Conservation (phyloP, 2,329 filamentous ascomycete genomes). For the Trichoderma hamatum region DNA sequence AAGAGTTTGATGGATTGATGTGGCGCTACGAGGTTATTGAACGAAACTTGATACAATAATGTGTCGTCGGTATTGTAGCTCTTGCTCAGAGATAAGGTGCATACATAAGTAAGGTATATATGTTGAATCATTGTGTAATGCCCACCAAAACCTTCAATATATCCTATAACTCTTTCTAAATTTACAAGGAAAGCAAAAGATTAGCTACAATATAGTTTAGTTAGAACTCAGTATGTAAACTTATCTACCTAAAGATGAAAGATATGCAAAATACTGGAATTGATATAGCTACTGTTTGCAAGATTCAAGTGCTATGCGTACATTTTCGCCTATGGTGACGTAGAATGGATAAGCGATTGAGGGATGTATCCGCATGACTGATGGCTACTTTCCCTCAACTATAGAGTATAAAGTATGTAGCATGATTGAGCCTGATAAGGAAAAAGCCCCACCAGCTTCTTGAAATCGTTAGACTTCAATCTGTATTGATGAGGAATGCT, state of each 20-base stretch:
- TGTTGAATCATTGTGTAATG: not conserved
- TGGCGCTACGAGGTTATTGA: not conserved
- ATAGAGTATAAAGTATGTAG: not conserved
- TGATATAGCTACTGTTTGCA: not conserved
- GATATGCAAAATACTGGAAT: not conserved
- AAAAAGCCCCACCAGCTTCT: slow-evolving; percentile 10
- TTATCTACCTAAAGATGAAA: no score
- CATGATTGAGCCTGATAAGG: not conserved
- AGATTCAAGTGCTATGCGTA: not conserved
- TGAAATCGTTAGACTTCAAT: not conserved
- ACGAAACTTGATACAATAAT: not conserved
- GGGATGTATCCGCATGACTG: not conserved
- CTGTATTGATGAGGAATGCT: not conserved
- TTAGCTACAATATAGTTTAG: no score
- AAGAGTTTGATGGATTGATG: not conserved
- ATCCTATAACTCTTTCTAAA: not conserved
- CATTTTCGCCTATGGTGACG: not conserved
- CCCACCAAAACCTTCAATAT: not conserved
- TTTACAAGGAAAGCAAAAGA: not conserved
- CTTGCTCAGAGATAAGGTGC: not conserved
- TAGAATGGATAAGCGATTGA: not conserved
- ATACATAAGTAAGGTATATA: not conserved
- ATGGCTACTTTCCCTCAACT: not conserved
- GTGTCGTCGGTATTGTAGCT: not conserved
- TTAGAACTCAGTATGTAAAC: no score